Conservation (phyloP, 352 stramenopile genomes). For the Phytophthora sansomeana region DNA sequence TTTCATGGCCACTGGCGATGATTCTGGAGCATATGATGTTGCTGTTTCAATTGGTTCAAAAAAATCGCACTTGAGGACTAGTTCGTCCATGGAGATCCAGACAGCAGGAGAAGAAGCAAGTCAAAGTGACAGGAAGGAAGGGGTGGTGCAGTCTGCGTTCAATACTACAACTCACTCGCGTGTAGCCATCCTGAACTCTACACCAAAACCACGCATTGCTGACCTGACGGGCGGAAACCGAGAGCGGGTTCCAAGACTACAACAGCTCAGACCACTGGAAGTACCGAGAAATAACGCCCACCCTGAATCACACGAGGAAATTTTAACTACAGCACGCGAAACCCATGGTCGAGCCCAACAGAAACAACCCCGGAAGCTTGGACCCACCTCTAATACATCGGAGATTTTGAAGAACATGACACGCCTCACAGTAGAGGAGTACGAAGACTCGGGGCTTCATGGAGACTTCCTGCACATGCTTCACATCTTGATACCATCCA, state of each 20-base stretch:
- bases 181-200: constrained; percentile 27
- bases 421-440: constrained; percentile 47
- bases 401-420: constrained; percentile 24
- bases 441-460: constrained; percentile 66
- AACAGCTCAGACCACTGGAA: constrained; percentile 29
- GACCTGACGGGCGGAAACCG: constrained; percentile 15
- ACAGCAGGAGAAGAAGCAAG: constrained; percentile 6
- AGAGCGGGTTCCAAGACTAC: constrained; percentile 12
- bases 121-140: not conserved
- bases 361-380: constrained; percentile 12
- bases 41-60: not conserved
- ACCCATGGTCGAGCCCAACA: constrained; percentile 5
- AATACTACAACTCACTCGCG: not conserved
- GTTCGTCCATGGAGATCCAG: constrained; percentile 1
- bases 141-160: not conserved
- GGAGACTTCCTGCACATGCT: constrained; percentile 64
- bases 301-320: constrained; percentile 11
- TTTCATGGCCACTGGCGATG: constrained; percentile 2
- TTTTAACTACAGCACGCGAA: constrained; percentile 9
- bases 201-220: constrained; percentile 14
- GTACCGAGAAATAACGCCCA: constrained; percentile 14
- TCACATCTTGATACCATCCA: constrained; percentile 71
- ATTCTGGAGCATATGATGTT: not conserved
- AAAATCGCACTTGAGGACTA: not conserved
- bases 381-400: constrained; percentile 11